Conservation (phyloP, 2,329 filamentous ascomycete genomes). For the Moelleriella libera region DNA sequence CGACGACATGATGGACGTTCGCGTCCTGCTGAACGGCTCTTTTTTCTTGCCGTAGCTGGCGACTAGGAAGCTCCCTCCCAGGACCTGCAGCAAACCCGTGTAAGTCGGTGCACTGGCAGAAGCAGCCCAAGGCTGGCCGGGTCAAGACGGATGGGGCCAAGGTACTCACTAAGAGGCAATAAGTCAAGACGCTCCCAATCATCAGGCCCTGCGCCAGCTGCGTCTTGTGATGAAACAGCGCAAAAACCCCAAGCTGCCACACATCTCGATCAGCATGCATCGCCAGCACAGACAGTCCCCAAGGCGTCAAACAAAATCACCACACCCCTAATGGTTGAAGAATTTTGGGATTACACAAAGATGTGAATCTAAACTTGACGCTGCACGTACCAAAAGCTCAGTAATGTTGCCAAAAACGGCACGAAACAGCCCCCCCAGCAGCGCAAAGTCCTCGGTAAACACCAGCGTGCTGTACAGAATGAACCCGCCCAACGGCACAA, state of each 20-base stretch:
- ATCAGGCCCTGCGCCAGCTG: constrained; percentile 4
- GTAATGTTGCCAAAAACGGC: constrained; percentile 6
- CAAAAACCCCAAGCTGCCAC: constrained; percentile 1
- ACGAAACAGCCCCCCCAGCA: constrained; percentile 4
- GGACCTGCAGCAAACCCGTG: constrained; percentile 1
- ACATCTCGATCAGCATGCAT: not conserved
- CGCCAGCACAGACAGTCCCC: no score
- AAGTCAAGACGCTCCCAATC: constrained; percentile 7
- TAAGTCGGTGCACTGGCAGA: not conserved
- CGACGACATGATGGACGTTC: constrained; percentile 7
- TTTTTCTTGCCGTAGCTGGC: constrained; percentile 7
- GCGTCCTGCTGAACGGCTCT: constrained; percentile 5
- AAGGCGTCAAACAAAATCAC: no score
- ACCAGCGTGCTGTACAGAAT: constrained; percentile 5
- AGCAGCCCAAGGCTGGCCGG: not conserved
- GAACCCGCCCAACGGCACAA: constrained; percentile 5
- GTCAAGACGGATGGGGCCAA: not conserved
- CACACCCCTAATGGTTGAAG: not conserved
- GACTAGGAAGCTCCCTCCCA: constrained; percentile 6
- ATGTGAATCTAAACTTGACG: not conserved
- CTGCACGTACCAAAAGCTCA: constrained; percentile 3
- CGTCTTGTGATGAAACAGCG: not conserved
- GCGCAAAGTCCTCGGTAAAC: constrained; percentile 2
- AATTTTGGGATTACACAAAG: not conserved
- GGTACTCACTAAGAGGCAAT: constrained; percentile 2